Evolutionary conservation across 768 basidiomycete genomes (phyloP), one percentile per base, ranked within the genome.

Genomic region (Antrodiella citrinella): DNA sequence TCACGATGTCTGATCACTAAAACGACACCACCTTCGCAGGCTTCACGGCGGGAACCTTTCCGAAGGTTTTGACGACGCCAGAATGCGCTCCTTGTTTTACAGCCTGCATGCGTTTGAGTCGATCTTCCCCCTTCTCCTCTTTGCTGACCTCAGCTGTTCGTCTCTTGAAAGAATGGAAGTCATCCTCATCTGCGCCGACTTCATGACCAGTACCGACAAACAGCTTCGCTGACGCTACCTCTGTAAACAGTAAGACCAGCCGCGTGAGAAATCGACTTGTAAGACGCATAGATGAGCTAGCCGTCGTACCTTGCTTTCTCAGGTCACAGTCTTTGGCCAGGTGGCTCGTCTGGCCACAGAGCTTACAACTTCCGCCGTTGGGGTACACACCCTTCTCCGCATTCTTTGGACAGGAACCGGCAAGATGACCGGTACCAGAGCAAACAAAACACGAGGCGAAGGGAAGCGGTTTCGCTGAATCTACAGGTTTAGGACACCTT

Each of bases 361-460:
- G 72, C 60, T 91, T 94, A 61, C 94, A 97, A 51, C 74, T 78
- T 2, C 94, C 94, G 21, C 92, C 92, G 52, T 95, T 86, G 0
- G 91, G 90, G 58, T 96, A 96, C 21, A 95, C 74, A 0, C 93
- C 91, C 57, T 80, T 86, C 0, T 73, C 74, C 54, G 77, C 76
- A 61, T 96, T 96, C 58, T 84, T 67, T 0, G 89, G 86, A 65
- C 94, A 97, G 12, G 78, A 67, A 1, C 87, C 84, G 2, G 90
- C 88, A 1, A 97, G 76, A 61, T 97, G 94, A 1, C 94, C 94
- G 57, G 77, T 83, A 3, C 72, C 75, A 3, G 79, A 80, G 62
- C 94, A 97, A 18, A 97, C 86, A 62, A 92, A 97, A 67, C 94
- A 97, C 3, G 84, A 87, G 0, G 94, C 93, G 57, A 81, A 92